Evolutionary conservation across 2,329 filamentous ascomycete species (phyloP), one percentile per base, ranked within the genome.

Genomic region (Botrytis galanthina): DNA sequence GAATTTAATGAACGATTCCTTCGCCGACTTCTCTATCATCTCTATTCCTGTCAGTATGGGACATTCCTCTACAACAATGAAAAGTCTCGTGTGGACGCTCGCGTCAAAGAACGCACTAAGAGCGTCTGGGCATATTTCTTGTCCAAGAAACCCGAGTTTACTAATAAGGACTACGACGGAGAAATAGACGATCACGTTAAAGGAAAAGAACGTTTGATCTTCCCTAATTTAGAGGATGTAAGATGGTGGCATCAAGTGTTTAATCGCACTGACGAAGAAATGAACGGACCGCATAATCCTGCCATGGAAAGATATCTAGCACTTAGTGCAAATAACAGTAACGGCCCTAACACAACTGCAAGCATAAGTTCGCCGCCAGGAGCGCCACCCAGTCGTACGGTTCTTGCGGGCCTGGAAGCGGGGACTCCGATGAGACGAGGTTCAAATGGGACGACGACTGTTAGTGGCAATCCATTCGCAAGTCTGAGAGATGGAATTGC

Each of bases 41-140:
- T 97, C 1, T 95, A 98, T 81, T 95, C 95, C 0, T 97, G 95
- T 77, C 96, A 99, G 81, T 99, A 98, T 76, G 96, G 96, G 63
- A 98, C 95, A 0, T 99, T 99, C 81, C 86, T 99, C 8, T 97
- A 93, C 83, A 98, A 99, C 83, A 97, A 90, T 73, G 96, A 99
- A 82, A 96, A 94, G 80, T 93, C 97, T 79, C 91, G 96, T 5
- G 85, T 89, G 26, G 92, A 96, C 61, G 87, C 89, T 35, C 87
- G 86, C 42, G 90, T 93, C 1, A 85, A 86, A 57, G 90, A 94
- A 78, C 87, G 89, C 71, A 97, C 94, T 5, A 87, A 92, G 5
- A 97, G 93, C 35, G 96, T 98, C 1, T 99, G 96, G 96, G 92
- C 96, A 77, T 98, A 98, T 81, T 98, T 99, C 82, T 84, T 98